phyloP scores from a whole-genome alignment of 345 rosid species.

The Gossypium australe region DNA sequence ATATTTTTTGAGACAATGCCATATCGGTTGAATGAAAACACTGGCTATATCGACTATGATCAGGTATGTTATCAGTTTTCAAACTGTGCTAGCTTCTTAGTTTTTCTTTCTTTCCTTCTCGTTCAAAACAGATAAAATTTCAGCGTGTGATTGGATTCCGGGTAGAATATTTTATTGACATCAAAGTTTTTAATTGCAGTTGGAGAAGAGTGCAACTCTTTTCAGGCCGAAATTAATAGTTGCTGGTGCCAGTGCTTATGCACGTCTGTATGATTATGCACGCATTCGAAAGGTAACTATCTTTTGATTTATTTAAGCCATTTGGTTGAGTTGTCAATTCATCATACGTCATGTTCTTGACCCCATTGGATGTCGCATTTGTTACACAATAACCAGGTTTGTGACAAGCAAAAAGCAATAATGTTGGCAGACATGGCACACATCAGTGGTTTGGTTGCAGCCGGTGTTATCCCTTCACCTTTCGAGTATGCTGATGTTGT shows the following conservation, averaged over 20 bases:
- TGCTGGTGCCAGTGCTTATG: conserved; percentile 98
- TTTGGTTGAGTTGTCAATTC: background rate
- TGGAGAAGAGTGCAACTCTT: conserved; percentile 93
- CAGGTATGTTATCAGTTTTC: conserved; percentile 47
- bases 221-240: conserved; percentile 95
- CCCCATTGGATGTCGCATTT: conserved; percentile 9
- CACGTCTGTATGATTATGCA: conserved; percentile 86
- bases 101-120: background rate
- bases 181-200: conserved; percentile 35
- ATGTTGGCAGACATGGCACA: conserved; percentile 99
- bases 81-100: background rate
- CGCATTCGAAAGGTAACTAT: conserved; percentile 76
- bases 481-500: conserved; percentile 96
- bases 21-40: conserved; percentile 86
- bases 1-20: conserved; percentile 99
- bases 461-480: conserved; percentile 96
- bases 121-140: background rate
- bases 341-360: conserved; percentile 1
- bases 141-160: background rate
- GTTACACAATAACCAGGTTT: conserved; percentile 50
- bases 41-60: conserved; percentile 93
- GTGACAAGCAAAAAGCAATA: conserved; percentile 93
- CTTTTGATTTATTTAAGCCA: background rate
- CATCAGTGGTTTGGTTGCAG: conserved; percentile 95
- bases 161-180: conserved; percentile 3